A percentile compares a stretch with the other conserved stretches of the same genome.
Evolutionary conservation across 2,329 filamentous ascomycete species (phyloP).

Genomic region (Coniochaeta sp.): DNA sequence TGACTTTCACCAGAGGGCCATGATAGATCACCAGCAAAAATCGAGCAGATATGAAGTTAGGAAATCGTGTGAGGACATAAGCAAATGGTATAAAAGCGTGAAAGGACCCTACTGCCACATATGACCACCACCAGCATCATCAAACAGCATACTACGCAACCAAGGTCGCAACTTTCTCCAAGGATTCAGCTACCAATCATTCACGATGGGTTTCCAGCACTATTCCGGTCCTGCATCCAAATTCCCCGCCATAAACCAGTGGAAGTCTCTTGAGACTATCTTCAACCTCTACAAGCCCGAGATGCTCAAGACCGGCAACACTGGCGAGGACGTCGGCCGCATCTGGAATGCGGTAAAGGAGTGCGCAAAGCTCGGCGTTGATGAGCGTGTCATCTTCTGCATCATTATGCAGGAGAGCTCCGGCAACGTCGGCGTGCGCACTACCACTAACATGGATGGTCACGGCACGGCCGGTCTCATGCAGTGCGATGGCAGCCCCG

Average conservation of each 20-base stretch:
- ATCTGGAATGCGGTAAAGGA: constrained; percentile 23
- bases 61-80: not conserved
- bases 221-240: constrained; percentile 7
- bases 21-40: not conserved
- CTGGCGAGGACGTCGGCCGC: constrained; percentile 21
- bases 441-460: constrained; percentile 24
- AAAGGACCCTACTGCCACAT: not conserved
- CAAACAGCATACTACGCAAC: not conserved
- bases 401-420: constrained; percentile 34
- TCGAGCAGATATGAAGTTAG: not conserved
- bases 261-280: constrained; percentile 24
- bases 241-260: constrained; percentile 23
- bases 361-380: constrained; percentile 23
- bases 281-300: constrained; percentile 24
- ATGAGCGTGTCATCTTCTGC: constrained; percentile 26
- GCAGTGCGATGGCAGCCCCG: constrained; percentile 26
- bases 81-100: not conserved
- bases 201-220: constrained; percentile 4
- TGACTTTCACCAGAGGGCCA: not conserved
- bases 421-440: constrained; percentile 27
- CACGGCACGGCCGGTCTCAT: constrained; percentile 28
- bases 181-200: not conserved
- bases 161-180: not conserved
- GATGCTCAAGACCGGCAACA: constrained; percentile 23
- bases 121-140: not conserved